Conservation (phyloP, 306 rosid species). For the Ziziphus jujuba region DNA sequence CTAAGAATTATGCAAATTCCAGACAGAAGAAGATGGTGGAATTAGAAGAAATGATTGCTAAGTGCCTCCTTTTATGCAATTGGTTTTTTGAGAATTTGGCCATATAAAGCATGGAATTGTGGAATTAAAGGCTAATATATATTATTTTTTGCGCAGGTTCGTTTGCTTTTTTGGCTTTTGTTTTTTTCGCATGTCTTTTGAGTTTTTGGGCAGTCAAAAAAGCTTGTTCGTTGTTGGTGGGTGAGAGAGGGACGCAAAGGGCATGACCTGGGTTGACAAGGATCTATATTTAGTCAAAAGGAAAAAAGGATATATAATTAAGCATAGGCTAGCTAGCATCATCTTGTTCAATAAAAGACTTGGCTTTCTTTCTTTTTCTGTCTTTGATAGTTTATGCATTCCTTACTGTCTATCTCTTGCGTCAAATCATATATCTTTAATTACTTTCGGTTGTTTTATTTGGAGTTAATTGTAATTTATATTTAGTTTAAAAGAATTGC, state of each 20-base stretch:
- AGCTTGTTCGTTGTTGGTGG: constrained; percentile 12
- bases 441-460: no score
- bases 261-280: no score
- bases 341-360: neutral
- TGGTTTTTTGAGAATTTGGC: neutral
- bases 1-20: constrained; percentile 7
- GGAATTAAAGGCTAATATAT: neutral
- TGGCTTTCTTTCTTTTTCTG: neutral
- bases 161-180: constrained; percentile 12
- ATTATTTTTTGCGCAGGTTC: neutral
- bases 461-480: no score
- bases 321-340: neutral
- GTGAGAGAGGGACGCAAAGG: no score
- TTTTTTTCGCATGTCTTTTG: neutral
- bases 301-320: neutral
- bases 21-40: constrained; percentile 11
- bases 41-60: constrained; percentile 8
- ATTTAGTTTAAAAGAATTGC: no score
- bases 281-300: constrained; percentile 18
- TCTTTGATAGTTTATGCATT: no score
- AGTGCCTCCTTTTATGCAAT: neutral
- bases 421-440: no score
- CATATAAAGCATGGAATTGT: constrained; percentile 8
- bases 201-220: constrained; percentile 2
- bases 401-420: no score